A percentile compares a stretch with the other conserved stretches of the same genome.
These are phyloP conservation scores for Talaromyces sp. DNA, from an alignment of 2,329 filamentous ascomycete species.

Conservation along the genomic window DNA sequence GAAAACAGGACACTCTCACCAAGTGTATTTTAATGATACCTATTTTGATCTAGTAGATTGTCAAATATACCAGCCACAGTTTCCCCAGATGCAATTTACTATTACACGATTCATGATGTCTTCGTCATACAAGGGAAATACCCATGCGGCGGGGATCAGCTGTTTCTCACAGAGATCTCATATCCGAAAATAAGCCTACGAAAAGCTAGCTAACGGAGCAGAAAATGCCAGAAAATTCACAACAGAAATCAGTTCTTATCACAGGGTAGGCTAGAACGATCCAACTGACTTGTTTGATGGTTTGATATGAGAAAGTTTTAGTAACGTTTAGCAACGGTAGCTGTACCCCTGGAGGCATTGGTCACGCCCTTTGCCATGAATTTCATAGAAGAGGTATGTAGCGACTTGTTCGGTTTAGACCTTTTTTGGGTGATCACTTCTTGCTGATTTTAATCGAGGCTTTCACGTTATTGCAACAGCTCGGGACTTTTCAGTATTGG, in stretches of 20 bases:
- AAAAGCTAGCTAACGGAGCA: background rate
- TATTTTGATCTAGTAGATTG: background rate
- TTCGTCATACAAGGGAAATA: background rate
- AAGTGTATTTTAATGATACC: background rate
- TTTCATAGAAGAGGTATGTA: conserved; percentile 4
- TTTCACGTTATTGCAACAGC: background rate
- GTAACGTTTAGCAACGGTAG: conserved; percentile 1
- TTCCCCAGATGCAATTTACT: background rate
- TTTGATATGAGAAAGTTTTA: background rate
- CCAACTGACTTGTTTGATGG: background rate
- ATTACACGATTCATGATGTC: background rate
- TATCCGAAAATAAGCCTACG: background rate
- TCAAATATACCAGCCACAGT: background rate
- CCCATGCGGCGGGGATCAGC: background rate
- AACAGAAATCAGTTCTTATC: conserved; percentile 1
- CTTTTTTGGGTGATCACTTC: background rate
- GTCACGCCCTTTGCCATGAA: conserved; percentile 1
- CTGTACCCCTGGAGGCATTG: background rate
- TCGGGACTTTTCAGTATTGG: background rate
- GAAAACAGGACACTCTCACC: background rate
- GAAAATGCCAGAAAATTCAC: background rate
- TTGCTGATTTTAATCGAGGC: conserved; percentile 3
- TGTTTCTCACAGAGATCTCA: background rate
- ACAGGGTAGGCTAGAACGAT: background rate
- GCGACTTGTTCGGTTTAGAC: background rate